Percentiles rank a stretch among this genome's conserved stretches.
Conservation (phyloP, 176 grass and related monocot species). For the Musa acuminata region DNA sequence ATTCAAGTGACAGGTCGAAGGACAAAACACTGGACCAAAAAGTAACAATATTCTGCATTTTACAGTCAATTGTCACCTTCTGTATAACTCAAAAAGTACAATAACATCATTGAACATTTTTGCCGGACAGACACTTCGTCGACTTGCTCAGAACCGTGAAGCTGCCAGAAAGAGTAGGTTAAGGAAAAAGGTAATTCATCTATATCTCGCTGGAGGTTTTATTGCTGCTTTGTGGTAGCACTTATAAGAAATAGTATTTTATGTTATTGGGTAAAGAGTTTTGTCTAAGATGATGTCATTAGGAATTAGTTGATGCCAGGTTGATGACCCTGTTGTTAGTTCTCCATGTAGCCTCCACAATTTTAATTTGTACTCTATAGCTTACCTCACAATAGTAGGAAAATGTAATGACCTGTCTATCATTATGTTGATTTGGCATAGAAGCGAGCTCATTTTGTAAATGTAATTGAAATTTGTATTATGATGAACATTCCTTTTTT, state of each 20-base stretch:
- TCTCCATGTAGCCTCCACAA: not conserved
- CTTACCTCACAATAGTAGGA: too few relatives aligned
- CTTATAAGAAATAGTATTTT: not conserved
- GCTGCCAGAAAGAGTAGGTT: conserved; percentile 94
- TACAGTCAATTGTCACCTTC: not conserved
- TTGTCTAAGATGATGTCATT: not conserved
- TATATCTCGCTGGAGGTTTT: conserved; percentile 1
- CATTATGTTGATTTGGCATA: not conserved
- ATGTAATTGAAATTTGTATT: not conserved
- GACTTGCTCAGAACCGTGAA: conserved; percentile 98
- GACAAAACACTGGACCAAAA: conserved; percentile 84
- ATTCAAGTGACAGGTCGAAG: conserved; percentile 89
- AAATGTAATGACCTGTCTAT: not conserved
- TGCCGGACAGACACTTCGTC: conserved; percentile 51
- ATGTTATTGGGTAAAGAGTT: conserved; percentile 4
- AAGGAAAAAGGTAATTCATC: conserved; percentile 71
- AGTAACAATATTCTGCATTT: conserved; percentile 27
- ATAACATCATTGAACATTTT: not conserved
- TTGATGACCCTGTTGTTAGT: too few relatives aligned
- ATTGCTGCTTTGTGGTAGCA: not conserved
- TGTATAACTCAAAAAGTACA: not conserved
- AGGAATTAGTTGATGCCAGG: too few relatives aligned
- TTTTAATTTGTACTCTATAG: too few relatives aligned
- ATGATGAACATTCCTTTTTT: not conserved
- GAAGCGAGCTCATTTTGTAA: not conserved